Percentiles rank a stretch among this genome's conserved stretches.
These are phyloP conservation scores for Apiotrichum veenhuisii DNA, from an alignment of 1,284 basidiomycete species.

Conservation along the genomic window DNA sequence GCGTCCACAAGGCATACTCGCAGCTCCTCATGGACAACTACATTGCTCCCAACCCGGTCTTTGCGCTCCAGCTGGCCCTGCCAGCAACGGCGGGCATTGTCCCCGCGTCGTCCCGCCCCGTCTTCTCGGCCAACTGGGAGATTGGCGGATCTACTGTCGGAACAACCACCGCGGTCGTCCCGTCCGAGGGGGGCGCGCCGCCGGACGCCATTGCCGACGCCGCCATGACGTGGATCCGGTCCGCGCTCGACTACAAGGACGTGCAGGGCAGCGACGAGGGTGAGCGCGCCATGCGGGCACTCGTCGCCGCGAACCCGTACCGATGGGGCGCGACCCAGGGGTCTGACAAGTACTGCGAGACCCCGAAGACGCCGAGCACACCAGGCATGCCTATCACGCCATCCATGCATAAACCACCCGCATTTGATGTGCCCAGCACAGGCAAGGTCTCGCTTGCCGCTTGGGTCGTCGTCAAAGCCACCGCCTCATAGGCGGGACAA, in stretches of 20 bases:
- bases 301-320: neutral
- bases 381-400: slow-evolving; percentile 52
- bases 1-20: slow-evolving; percentile 32
- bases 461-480: slow-evolving; percentile 11
- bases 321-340: slow-evolving; percentile 10
- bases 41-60: slow-evolving; percentile 33
- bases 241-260: slow-evolving; percentile 35
- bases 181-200: neutral
- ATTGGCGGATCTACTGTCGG: neutral
- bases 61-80: slow-evolving; percentile 35
- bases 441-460: slow-evolving; percentile 10
- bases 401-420: no score
- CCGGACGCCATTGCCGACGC: slow-evolving; percentile 31
- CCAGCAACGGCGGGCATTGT: slow-evolving; percentile 19
- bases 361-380: slow-evolving; percentile 60
- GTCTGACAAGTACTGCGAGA: slow-evolving; percentile 41
- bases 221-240: slow-evolving; percentile 29
- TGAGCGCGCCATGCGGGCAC: slow-evolving; percentile 3
- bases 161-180: neutral
- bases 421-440: neutral
- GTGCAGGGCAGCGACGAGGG: slow-evolving; percentile 19
- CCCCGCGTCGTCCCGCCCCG: slow-evolving; percentile 5
- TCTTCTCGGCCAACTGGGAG: slow-evolving; percentile 8
- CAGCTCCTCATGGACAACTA: slow-evolving; percentile 35
- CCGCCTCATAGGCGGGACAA: no score